Conservation (phyloP, 225 moss, liverwort and hornwort species). For the Ulota crispa region DNA sequence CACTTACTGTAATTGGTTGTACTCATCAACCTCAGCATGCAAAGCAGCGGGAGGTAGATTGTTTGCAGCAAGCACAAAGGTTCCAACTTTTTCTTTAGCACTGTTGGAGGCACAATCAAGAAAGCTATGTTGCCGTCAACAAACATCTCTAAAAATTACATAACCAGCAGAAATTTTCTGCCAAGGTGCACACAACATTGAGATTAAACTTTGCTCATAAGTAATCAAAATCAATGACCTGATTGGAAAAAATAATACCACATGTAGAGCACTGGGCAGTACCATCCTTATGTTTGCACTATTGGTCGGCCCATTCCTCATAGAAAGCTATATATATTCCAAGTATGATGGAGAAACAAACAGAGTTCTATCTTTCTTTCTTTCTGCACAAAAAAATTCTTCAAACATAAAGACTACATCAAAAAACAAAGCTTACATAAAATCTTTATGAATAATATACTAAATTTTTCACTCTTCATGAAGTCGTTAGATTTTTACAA, state of each 20-base stretch:
- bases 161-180: background rate
- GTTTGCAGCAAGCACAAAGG: too few species aligned
- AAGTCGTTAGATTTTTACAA: background rate
- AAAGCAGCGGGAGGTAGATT: too few species aligned
- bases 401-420: background rate
- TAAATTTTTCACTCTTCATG: background rate
- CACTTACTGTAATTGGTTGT: too few species aligned
- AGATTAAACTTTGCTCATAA: background rate
- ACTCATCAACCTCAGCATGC: too few species aligned
- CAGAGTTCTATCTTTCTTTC: background rate
- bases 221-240: background rate
- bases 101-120: too few species aligned
- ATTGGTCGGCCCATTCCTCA: background rate
- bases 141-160: too few species aligned
- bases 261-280: background rate
- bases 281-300: background rate
- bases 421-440: background rate
- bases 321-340: background rate
- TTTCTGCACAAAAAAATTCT: background rate
- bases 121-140: too few species aligned
- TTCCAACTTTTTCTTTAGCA: too few species aligned
- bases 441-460: background rate
- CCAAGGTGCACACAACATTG: background rate
- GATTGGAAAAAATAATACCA: background rate
- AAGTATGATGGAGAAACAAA: background rate